Conservation (phyloP, 768 basidiomycete species). For the Boletus rubroflammeus region DNA sequence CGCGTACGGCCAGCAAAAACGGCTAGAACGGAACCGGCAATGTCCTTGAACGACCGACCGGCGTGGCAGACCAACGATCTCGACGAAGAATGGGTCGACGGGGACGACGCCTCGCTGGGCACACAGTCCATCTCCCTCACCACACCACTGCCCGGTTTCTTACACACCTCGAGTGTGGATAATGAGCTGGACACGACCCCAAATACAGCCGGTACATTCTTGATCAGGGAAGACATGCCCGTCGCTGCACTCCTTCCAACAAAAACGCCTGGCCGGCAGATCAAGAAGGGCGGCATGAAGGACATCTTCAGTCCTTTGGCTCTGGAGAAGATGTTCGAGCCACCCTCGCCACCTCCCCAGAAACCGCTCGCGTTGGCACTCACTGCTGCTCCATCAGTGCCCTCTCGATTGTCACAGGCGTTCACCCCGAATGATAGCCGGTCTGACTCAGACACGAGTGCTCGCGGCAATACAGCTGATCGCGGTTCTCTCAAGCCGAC, state of each 20-base stretch:
- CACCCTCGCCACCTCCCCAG: slow-evolving; percentile 71
- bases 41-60: slow-evolving; percentile 37
- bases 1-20: not conserved
- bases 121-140: slow-evolving; percentile 61
- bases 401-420: slow-evolving; percentile 39
- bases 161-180: slow-evolving; percentile 43
- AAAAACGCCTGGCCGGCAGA: slow-evolving; percentile 58
- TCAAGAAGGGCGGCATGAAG: slow-evolving; percentile 59
- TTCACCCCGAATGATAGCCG: slow-evolving; percentile 30
- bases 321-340: slow-evolving; percentile 90
- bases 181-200: slow-evolving; percentile 31
- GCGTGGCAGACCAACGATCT: slow-evolving; percentile 90
- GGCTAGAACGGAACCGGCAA: not conserved
- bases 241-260: slow-evolving; percentile 55
- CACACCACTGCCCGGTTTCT: slow-evolving; percentile 45
- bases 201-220: slow-evolving; percentile 60
- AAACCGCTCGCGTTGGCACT: slow-evolving; percentile 19
- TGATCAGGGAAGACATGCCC: slow-evolving; percentile 67
- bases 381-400: slow-evolving; percentile 28
- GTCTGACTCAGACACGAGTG: slow-evolving; percentile 22
- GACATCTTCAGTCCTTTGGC: slow-evolving; percentile 87
- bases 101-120: slow-evolving; percentile 38
- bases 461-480: slow-evolving; percentile 13
- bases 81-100: slow-evolving; percentile 87
- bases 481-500: slow-evolving; percentile 2